Evolutionary conservation across 176 grass and related monocot species (phyloP).

Genomic region (Dendrocalamus sinicus): DNA sequence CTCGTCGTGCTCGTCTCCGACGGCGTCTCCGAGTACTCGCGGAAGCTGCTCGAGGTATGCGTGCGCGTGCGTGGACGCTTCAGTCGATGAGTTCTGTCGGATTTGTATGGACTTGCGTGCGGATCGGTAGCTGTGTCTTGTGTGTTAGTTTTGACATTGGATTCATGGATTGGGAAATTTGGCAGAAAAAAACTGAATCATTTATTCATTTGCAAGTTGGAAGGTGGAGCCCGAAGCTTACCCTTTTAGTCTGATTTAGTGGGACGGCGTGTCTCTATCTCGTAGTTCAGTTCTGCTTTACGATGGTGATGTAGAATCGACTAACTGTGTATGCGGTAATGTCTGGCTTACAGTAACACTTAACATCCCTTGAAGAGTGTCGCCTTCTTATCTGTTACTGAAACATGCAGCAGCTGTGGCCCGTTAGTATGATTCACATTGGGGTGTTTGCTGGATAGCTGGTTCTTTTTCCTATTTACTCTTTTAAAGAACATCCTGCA

Average conservation of each 20-base stretch:
- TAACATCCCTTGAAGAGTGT: not conserved
- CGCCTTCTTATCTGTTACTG: not conserved
- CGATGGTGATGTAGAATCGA: not conserved
- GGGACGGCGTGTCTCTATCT: not conserved
- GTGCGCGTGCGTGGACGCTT: not conserved
- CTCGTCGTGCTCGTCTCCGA: constrained; percentile 78
- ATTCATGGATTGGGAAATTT: not conserved
- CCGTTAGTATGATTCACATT: not conserved
- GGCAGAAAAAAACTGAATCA: not conserved
- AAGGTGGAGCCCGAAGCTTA: constrained; percentile 9
- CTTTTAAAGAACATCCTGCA: not conserved
- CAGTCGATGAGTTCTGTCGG: not conserved
- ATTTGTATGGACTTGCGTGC: not conserved
- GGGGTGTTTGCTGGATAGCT: not conserved
- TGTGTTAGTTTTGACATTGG: not conserved
- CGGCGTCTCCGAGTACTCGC: constrained; percentile 69
- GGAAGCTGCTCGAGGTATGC: constrained; percentile 65
- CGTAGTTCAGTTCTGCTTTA: not conserved
- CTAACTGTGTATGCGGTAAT: not conserved
- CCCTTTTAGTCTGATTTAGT: not conserved
- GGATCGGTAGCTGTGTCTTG: not conserved
- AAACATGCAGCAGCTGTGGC: not conserved
- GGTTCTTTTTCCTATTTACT: not conserved
- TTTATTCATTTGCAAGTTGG: not conserved
- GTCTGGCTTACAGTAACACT: not conserved